These are phyloP conservation scores for Protostelium mycophagum DNA, from an alignment of 78 protist genomes.

Conservation along the genomic window DNA sequence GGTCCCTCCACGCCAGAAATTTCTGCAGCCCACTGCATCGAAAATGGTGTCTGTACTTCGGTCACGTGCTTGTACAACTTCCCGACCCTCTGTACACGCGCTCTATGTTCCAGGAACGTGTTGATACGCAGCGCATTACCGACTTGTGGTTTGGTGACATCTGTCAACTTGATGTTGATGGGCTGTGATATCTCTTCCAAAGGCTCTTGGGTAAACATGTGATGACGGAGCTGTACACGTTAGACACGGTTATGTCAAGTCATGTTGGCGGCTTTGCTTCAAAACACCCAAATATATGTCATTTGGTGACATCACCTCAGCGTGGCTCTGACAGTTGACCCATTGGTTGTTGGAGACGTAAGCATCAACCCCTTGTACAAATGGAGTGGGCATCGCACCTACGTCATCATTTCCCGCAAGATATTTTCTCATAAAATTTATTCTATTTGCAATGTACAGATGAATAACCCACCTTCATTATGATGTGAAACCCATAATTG, in stretches of 20 bases:
- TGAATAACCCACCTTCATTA: background rate
- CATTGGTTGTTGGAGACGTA: slow-evolving; percentile 25
- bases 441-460: background rate
- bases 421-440: too few species aligned
- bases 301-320: background rate
- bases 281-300: too few species aligned
- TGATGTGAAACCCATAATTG: slow-evolving; percentile 17
- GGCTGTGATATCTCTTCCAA: background rate
- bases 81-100: background rate
- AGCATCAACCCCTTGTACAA: slow-evolving; percentile 13
- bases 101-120: background rate
- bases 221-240: background rate
- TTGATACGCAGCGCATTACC: background rate
- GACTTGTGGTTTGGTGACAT: background rate
- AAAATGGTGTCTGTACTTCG: background rate
- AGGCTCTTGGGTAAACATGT: background rate
- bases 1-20: background rate
- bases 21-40: background rate
- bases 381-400: slow-evolving; percentile 58
- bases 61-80: background rate
- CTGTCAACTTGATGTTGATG: background rate
- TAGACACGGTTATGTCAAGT: too few species aligned
- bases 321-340: slow-evolving; percentile 14
- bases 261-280: too few species aligned
- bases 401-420: too few species aligned